Percentiles rank a stretch among this genome's conserved stretches.
Evolutionary conservation across 257 asterid genomes (phyloP).

Genomic region (Apocynum venetum): DNA sequence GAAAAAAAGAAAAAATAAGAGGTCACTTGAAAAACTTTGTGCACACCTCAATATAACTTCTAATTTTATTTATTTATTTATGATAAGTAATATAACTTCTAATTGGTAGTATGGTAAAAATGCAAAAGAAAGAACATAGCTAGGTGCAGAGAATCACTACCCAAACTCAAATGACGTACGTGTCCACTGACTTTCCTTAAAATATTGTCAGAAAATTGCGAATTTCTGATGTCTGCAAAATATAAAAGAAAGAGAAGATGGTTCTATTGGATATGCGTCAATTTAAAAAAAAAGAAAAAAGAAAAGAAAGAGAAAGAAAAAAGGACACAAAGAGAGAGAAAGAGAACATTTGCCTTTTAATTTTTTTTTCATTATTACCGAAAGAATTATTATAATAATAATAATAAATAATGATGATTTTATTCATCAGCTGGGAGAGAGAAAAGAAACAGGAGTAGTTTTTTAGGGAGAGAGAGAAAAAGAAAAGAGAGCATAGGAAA

Average conservation of each 20-base stretch:
- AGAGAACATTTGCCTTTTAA: background rate
- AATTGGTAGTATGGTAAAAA: background rate
- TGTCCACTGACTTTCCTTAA: conserved; percentile 16
- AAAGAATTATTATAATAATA: background rate
- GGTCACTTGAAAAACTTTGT: too few species aligned
- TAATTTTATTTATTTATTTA: too few species aligned
- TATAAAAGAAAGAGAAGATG: conserved; percentile 11
- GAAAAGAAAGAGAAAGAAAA: background rate
- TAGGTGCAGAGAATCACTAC: background rate
- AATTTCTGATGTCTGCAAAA: background rate
- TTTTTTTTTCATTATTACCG: background rate
- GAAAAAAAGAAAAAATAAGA: too few species aligned
- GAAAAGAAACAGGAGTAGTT: conserved; percentile 13
- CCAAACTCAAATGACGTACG: conserved; percentile 13
- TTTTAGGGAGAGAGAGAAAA: conserved; percentile 26
- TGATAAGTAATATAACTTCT: too few species aligned
- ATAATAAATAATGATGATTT: conserved; percentile 16
- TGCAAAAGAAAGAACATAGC: background rate
- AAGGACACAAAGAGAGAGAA: background rate
- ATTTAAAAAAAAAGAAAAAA: background rate
- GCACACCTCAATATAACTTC: too few species aligned
- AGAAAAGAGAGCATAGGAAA: conserved; percentile 57
- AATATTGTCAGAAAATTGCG: background rate
- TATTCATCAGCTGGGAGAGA: conserved; percentile 10
- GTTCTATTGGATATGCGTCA: conserved; percentile 6